Evolutionary conservation across 1,139 yeast species (phyloP).

Genomic region (Nakaseomyces uthaithaninus): DNA sequence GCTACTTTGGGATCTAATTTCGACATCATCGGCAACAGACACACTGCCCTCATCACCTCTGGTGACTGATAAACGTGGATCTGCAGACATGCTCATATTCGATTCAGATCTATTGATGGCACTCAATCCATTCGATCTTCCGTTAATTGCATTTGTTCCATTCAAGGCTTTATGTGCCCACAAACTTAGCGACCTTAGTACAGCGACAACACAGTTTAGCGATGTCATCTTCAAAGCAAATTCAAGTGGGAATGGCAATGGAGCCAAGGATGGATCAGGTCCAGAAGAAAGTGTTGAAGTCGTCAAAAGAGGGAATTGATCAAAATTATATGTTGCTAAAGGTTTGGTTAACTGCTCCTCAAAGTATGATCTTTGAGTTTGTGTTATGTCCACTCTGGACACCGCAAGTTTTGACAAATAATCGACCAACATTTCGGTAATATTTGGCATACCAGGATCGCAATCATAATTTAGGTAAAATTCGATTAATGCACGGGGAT

Average conservation of each 20-base stretch:
- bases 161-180: slow-evolving; percentile 80
- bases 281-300: slow-evolving; percentile 56
- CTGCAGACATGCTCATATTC: slow-evolving; percentile 10
- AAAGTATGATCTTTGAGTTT: slow-evolving; percentile 58
- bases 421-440: slow-evolving; percentile 75
- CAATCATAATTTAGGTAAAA: slow-evolving; percentile 93
- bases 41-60: slow-evolving; percentile 32
- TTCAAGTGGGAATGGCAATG: slow-evolving; percentile 57
- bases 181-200: slow-evolving; percentile 67
- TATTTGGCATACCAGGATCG: slow-evolving; percentile 72
- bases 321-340: slow-evolving; percentile 65
- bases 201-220: slow-evolving; percentile 71
- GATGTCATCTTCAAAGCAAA: slow-evolving; percentile 80
- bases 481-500: slow-evolving; percentile 86
- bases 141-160: slow-evolving; percentile 17
- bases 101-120: slow-evolving; percentile 4
- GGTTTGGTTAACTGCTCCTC: slow-evolving; percentile 53
- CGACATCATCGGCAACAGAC: slow-evolving; percentile 14
- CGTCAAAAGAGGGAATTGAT: slow-evolving; percentile 66
- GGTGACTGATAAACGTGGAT: slow-evolving; percentile 35
- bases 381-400: slow-evolving; percentile 62
- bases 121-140: slow-evolving; percentile 7
- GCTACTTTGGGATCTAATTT: slow-evolving; percentile 12
- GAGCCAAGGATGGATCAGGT: slow-evolving; percentile 53
- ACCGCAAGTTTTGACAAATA: slow-evolving; percentile 68